These are phyloP conservation scores for Cunninghamia lanceolata DNA, from an alignment of 75 land plant species.

Conservation along the genomic window DNA sequence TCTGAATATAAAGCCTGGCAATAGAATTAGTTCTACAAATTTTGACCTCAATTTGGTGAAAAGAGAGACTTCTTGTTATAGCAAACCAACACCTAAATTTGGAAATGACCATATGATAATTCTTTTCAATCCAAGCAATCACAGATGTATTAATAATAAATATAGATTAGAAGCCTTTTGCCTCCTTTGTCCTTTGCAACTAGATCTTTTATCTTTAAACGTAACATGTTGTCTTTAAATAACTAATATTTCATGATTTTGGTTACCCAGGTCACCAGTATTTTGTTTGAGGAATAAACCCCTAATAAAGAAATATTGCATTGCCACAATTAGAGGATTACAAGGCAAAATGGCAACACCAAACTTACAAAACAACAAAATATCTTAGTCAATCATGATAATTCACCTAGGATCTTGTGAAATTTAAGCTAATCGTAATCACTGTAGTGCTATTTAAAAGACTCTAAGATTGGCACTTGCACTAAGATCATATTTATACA, in stretches of 20 bases:
- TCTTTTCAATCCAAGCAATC: no score
- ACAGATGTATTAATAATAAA: no score
- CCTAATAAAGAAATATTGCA: neutral
- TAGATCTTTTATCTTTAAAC: neutral
- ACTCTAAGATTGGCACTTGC: neutral
- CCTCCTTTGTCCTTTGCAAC: neutral
- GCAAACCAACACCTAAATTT: no score
- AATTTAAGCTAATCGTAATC: neutral
- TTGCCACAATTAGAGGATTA: neutral
- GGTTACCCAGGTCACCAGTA: neutral
- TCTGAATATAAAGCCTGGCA: no score
- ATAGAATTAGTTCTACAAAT: no score
- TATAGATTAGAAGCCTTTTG: no score
- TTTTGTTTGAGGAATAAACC: neutral
- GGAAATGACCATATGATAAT: no score
- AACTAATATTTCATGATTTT: neutral
- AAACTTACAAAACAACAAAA: neutral
- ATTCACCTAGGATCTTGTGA: neutral
- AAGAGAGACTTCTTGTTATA: no score
- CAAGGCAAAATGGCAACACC: neutral
- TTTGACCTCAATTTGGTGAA: no score
- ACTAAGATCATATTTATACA: neutral
- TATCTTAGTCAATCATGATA: neutral
- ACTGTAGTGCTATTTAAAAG: no score
- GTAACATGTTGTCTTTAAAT: neutral